Percentiles rank a stretch among this genome's conserved stretches.
These are phyloP conservation scores for Lactifluus subvellereus DNA, from an alignment of 768 basidiomycete genomes.

Conservation along the genomic window DNA sequence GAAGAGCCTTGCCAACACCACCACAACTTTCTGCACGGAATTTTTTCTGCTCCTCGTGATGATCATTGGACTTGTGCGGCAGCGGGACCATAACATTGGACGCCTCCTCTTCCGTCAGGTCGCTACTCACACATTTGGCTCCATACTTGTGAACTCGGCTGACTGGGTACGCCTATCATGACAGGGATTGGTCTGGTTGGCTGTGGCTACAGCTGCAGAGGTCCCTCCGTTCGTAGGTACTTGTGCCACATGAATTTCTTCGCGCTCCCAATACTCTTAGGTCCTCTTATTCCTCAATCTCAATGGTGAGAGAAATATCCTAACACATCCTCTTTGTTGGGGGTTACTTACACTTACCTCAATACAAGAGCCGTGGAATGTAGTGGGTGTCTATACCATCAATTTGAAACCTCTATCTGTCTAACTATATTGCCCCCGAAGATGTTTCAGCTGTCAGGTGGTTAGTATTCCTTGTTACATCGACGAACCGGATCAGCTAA, in stretches of 20 bases:
- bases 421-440: background rate
- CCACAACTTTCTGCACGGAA: slow-evolving; percentile 9
- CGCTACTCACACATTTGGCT: background rate
- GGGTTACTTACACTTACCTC: background rate
- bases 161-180: background rate
- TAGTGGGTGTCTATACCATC: background rate
- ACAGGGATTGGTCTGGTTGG: slow-evolving; percentile 18
- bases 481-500: background rate
- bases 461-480: slow-evolving; percentile 6
- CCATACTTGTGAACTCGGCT: background rate
- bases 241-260: background rate
- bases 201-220: slow-evolving; percentile 9
- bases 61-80: slow-evolving; percentile 12
- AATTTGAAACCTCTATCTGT: background rate
- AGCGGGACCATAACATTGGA: slow-evolving; percentile 19
- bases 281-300: slow-evolving; percentile 9
- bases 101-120: slow-evolving; percentile 20
- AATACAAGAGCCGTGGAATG: slow-evolving; percentile 1
- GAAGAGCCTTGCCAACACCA: background rate
- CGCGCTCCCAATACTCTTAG: slow-evolving; percentile 1
- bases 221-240: slow-evolving; percentile 15
- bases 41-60: slow-evolving; percentile 7
- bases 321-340: background rate
- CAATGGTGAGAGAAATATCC: background rate
- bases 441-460: slow-evolving; percentile 9